These are phyloP conservation scores for Aspergillus japonicus DNA, from an alignment of 2,329 filamentous ascomycete species.

Conservation along the genomic window DNA sequence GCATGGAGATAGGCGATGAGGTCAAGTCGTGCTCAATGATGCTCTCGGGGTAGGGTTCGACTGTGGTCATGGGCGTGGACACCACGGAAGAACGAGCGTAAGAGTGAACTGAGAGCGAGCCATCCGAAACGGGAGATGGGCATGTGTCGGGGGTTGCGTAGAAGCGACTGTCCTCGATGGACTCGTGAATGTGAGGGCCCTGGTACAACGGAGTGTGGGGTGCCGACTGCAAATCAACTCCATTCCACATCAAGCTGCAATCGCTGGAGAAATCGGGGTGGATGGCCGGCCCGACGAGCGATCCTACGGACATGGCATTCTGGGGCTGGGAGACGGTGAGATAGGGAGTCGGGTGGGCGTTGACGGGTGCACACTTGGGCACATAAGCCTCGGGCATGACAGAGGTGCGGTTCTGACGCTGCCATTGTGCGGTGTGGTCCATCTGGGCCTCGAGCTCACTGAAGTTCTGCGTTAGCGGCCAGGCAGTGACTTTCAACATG, in stretches of 20 bases:
- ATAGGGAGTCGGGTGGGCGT: conserved; percentile 23
- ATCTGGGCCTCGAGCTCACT: conserved; percentile 40
- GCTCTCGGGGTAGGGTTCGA: conserved; percentile 36
- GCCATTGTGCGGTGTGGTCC: conserved; percentile 29
- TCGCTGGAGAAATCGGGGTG: conserved; percentile 34
- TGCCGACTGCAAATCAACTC: conserved; percentile 35
- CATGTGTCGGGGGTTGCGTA: conserved; percentile 47
- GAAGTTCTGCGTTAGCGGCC: conserved; percentile 13
- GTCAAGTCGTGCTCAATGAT: conserved; percentile 34
- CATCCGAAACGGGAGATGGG: conserved; percentile 44
- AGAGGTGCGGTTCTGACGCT: conserved; percentile 23
- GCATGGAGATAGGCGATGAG: conserved; percentile 36
- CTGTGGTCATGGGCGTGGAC: conserved; percentile 34
- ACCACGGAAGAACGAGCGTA: conserved; percentile 33
- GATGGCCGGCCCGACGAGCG: conserved; percentile 36
- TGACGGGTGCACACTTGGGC: conserved; percentile 25
- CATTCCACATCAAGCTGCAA: conserved; percentile 37
- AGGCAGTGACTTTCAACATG: background rate
- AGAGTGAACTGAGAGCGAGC: conserved; percentile 32
- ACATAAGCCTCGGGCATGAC: conserved; percentile 23
- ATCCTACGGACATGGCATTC: conserved; percentile 38
- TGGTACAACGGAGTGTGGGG: conserved; percentile 29
- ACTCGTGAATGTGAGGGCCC: conserved; percentile 36
- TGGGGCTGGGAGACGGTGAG: conserved; percentile 29
- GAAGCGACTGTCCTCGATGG: conserved; percentile 41